Percentiles rank a stretch among this genome's conserved stretches.
Conservation (phyloP, 2,329 filamentous ascomycete species). For the Penicillium palitans region DNA sequence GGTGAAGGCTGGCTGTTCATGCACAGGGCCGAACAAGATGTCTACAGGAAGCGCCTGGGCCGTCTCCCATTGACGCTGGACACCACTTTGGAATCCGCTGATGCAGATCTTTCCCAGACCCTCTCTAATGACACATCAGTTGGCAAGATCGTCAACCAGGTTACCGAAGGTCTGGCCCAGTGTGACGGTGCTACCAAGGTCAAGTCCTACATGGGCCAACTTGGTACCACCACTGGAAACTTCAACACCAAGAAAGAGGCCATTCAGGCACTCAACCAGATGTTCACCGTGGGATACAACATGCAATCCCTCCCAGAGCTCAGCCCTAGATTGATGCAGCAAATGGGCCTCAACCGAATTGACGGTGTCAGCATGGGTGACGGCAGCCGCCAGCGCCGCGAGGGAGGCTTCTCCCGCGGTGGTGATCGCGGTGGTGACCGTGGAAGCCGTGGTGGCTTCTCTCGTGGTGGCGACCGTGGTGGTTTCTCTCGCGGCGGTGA, state of each 20-base stretch:
- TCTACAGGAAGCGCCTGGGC: constrained; percentile 53
- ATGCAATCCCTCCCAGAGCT: constrained; percentile 44
- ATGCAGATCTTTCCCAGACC: constrained; percentile 36
- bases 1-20: constrained; percentile 64
- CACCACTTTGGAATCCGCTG: constrained; percentile 46
- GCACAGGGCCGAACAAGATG: constrained; percentile 51
- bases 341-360: constrained; percentile 31
- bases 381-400: neutral
- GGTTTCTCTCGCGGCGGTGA: constrained; percentile 4
- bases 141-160: constrained; percentile 31
- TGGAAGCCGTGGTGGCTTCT: constrained; percentile 5
- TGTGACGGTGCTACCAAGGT: constrained; percentile 29
- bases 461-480: neutral
- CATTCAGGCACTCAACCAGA: constrained; percentile 47
- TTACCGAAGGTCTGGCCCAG: constrained; percentile 46
- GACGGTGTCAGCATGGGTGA: constrained; percentile 27
- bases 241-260: constrained; percentile 41
- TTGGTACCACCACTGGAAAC: constrained; percentile 23
- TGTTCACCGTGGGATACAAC: constrained; percentile 51
- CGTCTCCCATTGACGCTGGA: constrained; percentile 56
- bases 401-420: constrained; percentile 5
- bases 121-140: constrained; percentile 9
- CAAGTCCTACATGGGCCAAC: constrained; percentile 32
- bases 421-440: neutral
- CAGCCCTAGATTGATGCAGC: constrained; percentile 22